phyloP scores from a whole-genome alignment of 2,329 filamentous ascomycete genomes.

The Aureobasidium leucospermi region DNA sequence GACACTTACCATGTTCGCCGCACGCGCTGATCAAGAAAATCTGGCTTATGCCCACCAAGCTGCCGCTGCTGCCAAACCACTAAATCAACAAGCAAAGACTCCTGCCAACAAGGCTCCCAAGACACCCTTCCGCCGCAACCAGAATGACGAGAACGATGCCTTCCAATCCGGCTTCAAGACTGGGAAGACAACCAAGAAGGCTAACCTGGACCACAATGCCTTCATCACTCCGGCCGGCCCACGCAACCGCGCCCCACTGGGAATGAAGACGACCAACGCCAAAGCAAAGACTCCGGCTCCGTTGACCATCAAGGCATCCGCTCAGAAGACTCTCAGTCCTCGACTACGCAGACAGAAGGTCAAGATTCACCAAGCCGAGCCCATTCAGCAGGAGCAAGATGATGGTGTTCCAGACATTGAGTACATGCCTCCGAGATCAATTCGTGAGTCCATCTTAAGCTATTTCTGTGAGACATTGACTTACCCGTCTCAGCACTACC shows the following conservation, averaged over 20 bases:
- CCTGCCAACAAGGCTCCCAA: slow-evolving; percentile 70
- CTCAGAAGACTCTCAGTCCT: slow-evolving; percentile 43
- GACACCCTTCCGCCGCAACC: slow-evolving; percentile 68
- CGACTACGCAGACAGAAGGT: slow-evolving; percentile 48
- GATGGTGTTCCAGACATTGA: slow-evolving; percentile 70
- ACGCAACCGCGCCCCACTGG: slow-evolving; percentile 70
- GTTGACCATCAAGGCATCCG: slow-evolving; percentile 45
- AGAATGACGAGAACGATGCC: slow-evolving; percentile 81
- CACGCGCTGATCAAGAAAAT: slow-evolving; percentile 78
- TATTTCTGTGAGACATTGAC: not conserved
- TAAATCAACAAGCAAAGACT: slow-evolving; percentile 71
- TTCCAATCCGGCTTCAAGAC: slow-evolving; percentile 52
- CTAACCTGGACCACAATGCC: slow-evolving; percentile 49
- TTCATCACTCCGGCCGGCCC: slow-evolving; percentile 75
- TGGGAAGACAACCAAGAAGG: slow-evolving; percentile 52
- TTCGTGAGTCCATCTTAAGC: slow-evolving; percentile 31
- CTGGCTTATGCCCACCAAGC: slow-evolving; percentile 67
- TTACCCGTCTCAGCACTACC: slow-evolving; percentile 19
- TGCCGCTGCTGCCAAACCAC: slow-evolving; percentile 61
- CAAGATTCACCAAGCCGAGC: slow-evolving; percentile 56
- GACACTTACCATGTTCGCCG: slow-evolving; percentile 57
- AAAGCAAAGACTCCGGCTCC: slow-evolving; percentile 60
- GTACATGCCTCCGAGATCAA: slow-evolving; percentile 73
- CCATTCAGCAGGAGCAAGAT: slow-evolving; percentile 25
- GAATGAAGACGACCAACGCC: slow-evolving; percentile 93